phyloP scores from a whole-genome alignment of 371 early-diverging fungal genomes.

The Phascolomyces articulosus region DNA sequence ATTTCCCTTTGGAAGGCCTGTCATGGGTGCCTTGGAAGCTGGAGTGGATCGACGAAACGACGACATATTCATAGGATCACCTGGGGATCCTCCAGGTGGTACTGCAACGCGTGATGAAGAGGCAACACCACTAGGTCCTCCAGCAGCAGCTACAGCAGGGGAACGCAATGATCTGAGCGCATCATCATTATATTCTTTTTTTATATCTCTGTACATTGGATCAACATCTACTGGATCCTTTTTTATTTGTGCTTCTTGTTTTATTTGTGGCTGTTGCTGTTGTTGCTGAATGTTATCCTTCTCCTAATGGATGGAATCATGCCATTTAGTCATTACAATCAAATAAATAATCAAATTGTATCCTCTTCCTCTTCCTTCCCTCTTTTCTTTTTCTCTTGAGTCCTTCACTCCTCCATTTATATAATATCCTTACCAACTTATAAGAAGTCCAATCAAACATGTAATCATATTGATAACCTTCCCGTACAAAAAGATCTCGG shows the following conservation, averaged over 20 bases:
- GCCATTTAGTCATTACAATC: not conserved
- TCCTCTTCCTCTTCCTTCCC: not conserved
- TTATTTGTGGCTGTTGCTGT: slow-evolving; percentile 9
- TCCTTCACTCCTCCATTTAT: too few species aligned
- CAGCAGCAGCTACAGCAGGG: not conserved
- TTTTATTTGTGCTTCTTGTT: slow-evolving; percentile 3
- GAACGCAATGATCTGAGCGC: not conserved
- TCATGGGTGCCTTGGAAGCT: slow-evolving; percentile 10
- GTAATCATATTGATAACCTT: slow-evolving; percentile 95
- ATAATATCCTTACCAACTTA: slow-evolving; percentile 38
- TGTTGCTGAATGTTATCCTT: slow-evolving; percentile 21
- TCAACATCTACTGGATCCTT: slow-evolving; percentile 8
- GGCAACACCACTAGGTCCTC: slow-evolving; percentile 3
- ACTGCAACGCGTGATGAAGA: slow-evolving; percentile 24
- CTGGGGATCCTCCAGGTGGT: slow-evolving; percentile 8
- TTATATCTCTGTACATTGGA: not conserved
- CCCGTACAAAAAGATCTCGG: slow-evolving; percentile 93
- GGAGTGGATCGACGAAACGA: slow-evolving; percentile 28
- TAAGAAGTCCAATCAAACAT: slow-evolving; percentile 95
- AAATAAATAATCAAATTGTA: not conserved
- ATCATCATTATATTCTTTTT: slow-evolving; percentile 3
- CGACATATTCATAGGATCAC: slow-evolving; percentile 16
- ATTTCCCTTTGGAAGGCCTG: slow-evolving; percentile 15
- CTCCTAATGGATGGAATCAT: slow-evolving; percentile 3
- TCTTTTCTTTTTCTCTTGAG: not conserved